Evolutionary conservation across 139 green algal species (phyloP).

Genomic region (Chlorella sp.): DNA sequence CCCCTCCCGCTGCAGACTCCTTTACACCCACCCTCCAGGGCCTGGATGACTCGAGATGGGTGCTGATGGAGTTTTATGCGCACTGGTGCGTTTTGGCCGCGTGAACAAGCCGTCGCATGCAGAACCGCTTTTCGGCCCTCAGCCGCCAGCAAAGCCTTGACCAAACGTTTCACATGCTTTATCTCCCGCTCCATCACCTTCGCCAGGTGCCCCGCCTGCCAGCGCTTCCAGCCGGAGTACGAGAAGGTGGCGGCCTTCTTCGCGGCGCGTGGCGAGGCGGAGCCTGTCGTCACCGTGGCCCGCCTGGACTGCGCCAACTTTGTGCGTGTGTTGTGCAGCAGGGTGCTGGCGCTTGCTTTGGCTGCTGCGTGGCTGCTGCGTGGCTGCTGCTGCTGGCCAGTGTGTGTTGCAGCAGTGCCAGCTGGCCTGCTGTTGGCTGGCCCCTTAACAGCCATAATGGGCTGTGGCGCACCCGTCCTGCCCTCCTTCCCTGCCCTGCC

Average conservation of each 20-base stretch:
- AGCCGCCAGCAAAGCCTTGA: no score
- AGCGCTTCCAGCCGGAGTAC: conserved; percentile 64
- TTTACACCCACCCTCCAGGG: background rate
- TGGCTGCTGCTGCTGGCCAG: background rate
- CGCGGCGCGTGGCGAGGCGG: conserved; percentile 1
- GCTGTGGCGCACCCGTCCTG: background rate
- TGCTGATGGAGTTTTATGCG: conserved; percentile 52
- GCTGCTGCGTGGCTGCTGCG: background rate
- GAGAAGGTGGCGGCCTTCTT: conserved; percentile 62
- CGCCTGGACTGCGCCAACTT: conserved; percentile 66
- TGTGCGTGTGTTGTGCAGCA: no score
- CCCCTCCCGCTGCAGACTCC: background rate
- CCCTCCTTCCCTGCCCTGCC: no score
- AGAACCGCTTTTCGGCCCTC: no score
- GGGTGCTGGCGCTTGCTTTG: no score
- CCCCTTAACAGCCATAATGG: no score
- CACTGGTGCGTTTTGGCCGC: conserved; percentile 40
- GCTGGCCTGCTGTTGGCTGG: no score
- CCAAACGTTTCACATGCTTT: no score
- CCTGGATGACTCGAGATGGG: conserved; percentile 11
- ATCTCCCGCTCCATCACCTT: background rate
- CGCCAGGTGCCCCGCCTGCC: conserved; percentile 63
- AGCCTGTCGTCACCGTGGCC: conserved; percentile 54
- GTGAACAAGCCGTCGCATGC: no score
- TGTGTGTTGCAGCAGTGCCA: no score